Base-by-base conservation (phyloP, 805 yeast genomes). In the Starmerella scarabaei region DNA sequence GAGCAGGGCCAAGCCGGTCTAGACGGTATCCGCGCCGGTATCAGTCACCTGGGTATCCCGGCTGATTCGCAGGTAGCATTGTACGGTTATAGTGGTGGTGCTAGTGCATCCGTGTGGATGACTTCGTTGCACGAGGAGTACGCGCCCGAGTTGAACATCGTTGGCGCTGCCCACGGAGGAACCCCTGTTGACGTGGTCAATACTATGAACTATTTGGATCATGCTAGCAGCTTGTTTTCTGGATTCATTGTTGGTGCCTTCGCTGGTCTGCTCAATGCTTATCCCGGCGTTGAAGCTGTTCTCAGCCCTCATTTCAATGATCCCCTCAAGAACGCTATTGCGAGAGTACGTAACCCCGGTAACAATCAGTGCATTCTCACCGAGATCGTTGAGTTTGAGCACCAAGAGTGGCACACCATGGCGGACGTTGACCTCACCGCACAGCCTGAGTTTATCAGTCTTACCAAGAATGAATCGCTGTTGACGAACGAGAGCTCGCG, bases 31-130 rank as follows among this genome's bases (percentile, higher is more conserved):
- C 36, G 50, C 17, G 58, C 56, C 4, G 43, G 33, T 12, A 7
- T 28, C 3, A 26, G 17, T 16, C 12, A 19, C 30, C 29, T 43
- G 9, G 28, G 17, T 19, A 14, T 28, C 8, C 11, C 11, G 16
- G 4, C 11, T 2, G 30, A 33, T 11, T 33, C 40, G 4, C 39
- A 41, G 3, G 36, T 36, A 14, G 36, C 33, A 12, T 35, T 43
- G 11, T 35, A 27, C 15, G 47, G 47, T 9, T 43, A 43, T 21
- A 43, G 47, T 32, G 47, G 47, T 8, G 30, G 30, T 28, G 30
- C 32, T 4, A 33, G 34, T 28, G 57, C 57, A 16, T 26, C 53
- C 7, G 58, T 54, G 12, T 53, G 55, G 56, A 56, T 57, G 20
- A 54, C 53, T 7, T 47, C 49, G 35, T 47, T 54, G 27, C 52